These are phyloP conservation scores for Pulveroboletus ravenelii DNA, from an alignment of 768 basidiomycete genomes.

Conservation along the genomic window DNA sequence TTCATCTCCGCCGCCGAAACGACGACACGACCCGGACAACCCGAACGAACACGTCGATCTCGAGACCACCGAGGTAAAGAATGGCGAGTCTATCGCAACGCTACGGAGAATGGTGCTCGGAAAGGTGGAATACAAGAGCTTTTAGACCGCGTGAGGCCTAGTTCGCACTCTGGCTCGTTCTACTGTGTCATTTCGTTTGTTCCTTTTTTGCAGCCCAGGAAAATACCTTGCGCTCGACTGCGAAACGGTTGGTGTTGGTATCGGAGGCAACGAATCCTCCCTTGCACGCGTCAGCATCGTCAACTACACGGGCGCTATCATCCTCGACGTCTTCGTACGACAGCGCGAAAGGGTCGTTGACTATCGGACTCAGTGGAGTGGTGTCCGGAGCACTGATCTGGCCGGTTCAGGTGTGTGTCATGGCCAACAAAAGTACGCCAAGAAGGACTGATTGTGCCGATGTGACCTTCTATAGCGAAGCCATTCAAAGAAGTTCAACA, in stretches of 20 bases:
- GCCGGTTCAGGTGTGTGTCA: conserved; percentile 44
- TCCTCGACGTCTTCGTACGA: conserved; percentile 81
- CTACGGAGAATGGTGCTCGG: conserved; percentile 55
- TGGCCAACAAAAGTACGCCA: too few relatives aligned
- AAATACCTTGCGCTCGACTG: conserved; percentile 87
- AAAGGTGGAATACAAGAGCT: conserved; percentile 34
- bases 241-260: conserved; percentile 32
- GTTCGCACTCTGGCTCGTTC: background rate
- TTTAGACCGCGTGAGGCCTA: conserved; percentile 43
- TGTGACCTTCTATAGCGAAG: conserved; percentile 46
- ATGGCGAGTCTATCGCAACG: conserved; percentile 43
- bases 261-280: conserved; percentile 11
- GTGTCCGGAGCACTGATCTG: conserved; percentile 75
- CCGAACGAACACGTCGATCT: conserved; percentile 14
- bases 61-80: conserved; percentile 32
- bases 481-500: conserved; percentile 77
- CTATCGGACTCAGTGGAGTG: conserved; percentile 87
- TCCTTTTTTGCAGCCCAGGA: conserved; percentile 45
- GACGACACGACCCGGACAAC: background rate
- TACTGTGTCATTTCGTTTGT: conserved; percentile 1
- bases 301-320: conserved; percentile 77
- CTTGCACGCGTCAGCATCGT: conserved; percentile 44
- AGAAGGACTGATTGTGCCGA: background rate
- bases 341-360: conserved; percentile 89
- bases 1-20: conserved; percentile 2